A percentile compares a stretch with the other conserved stretches of the same genome.
Conservation (phyloP, 257 asterid species). For the Paulownia fortunei region DNA sequence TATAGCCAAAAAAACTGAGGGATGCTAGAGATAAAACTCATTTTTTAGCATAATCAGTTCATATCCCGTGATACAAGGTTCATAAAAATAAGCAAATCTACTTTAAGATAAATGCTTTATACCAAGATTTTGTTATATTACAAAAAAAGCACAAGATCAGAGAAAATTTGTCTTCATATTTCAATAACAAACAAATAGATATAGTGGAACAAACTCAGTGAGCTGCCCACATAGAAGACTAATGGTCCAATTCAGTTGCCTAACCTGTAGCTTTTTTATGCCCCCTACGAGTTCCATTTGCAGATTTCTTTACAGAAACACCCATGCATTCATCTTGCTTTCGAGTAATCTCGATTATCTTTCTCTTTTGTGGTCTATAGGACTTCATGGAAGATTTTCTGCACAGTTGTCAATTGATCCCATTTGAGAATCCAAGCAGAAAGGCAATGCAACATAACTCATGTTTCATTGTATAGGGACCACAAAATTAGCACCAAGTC, state of each 20-base stretch:
- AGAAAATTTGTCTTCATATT: neutral
- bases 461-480: neutral
- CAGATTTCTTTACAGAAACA: conserved; percentile 41
- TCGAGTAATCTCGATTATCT: conserved; percentile 35
- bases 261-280: conserved; percentile 42
- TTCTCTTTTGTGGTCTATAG: conserved; percentile 47
- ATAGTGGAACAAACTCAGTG: conserved; percentile 19
- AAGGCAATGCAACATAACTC: neutral
- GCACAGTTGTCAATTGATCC: neutral
- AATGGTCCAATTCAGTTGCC: conserved; percentile 15
- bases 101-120: neutral
- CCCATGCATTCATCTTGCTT: conserved; percentile 37
- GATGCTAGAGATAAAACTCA: conserved; percentile 12
- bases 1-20: conserved; percentile 17
- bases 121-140: neutral
- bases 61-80: neutral
- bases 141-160: neutral
- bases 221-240: neutral
- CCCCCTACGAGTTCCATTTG: conserved; percentile 33
- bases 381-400: conserved; percentile 49
- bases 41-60: neutral
- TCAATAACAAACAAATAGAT: conserved; percentile 1
- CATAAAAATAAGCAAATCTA: neutral
- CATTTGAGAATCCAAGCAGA: neutral
- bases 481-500: neutral